Conservation (phyloP, 306 rosid genomes). For the Amphicarpaea edgeworthii region DNA sequence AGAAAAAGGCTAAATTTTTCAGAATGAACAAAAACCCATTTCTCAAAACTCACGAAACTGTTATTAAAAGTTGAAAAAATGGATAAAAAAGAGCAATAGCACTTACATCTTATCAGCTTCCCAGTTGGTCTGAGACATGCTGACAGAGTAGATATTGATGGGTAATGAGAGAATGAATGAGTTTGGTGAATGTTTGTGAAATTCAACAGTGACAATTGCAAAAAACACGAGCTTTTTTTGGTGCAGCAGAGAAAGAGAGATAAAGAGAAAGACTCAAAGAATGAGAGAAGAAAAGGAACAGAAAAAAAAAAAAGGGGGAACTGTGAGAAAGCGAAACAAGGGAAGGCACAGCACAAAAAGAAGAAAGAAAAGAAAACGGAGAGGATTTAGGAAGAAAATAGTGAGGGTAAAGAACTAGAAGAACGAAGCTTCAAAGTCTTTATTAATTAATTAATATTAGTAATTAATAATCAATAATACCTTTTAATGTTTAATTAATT, state of each 20-base stretch:
- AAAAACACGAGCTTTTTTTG: slow-evolving; percentile 41
- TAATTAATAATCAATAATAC: too few relatives aligned
- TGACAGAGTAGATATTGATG: slow-evolving; percentile 46
- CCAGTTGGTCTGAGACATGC: slow-evolving; percentile 99
- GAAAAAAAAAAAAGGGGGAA: background rate
- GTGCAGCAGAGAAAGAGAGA: slow-evolving; percentile 40
- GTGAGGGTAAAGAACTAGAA: slow-evolving; percentile 21
- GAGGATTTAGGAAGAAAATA: slow-evolving; percentile 43
- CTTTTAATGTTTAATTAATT: too few relatives aligned
- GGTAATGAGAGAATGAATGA: slow-evolving; percentile 40
- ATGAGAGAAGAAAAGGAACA: slow-evolving; percentile 14
- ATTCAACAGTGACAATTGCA: slow-evolving; percentile 47
- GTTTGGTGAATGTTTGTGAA: slow-evolving; percentile 43
- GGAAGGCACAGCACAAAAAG: slow-evolving; percentile 2
- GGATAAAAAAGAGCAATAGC: background rate
- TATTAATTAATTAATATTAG: too few relatives aligned
- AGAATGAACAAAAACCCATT: slow-evolving; percentile 52
- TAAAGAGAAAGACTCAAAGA: slow-evolving; percentile 37
- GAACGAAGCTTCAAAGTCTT: slow-evolving; percentile 48
- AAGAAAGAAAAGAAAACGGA: background rate
- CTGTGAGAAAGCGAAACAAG: slow-evolving; percentile 41
- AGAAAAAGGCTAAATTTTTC: slow-evolving; percentile 13
- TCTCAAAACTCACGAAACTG: slow-evolving; percentile 33
- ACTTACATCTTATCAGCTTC: slow-evolving; percentile 99
- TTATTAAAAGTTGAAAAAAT: background rate